phyloP scores from a whole-genome alignment of 495 filamentous ascomycete genomes.

The Daldinia childiae region DNA sequence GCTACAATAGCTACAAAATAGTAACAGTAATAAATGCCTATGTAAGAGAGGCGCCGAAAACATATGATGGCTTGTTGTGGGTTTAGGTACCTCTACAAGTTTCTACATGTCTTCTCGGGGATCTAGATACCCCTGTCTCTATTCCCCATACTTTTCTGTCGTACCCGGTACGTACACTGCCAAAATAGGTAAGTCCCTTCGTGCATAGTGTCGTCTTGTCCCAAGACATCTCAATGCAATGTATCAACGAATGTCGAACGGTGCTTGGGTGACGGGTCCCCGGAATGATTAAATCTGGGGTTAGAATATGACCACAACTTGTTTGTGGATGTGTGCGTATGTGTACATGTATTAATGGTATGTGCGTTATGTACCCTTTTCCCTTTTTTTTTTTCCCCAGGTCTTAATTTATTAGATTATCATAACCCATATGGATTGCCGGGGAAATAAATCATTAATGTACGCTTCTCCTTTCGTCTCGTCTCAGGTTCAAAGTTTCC shows the following conservation, averaged over 20 bases:
- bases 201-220: constrained; percentile 1
- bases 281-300: constrained; percentile 44
- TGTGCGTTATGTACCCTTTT: not conserved
- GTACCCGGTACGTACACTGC: constrained; percentile 33
- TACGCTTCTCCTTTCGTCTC: constrained; percentile 34
- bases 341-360: not conserved
- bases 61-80: constrained; percentile 1
- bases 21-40: constrained; percentile 22
- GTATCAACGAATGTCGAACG: constrained; percentile 25
- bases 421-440: constrained; percentile 28
- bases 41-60: constrained; percentile 3
- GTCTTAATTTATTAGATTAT: constrained; percentile 40
- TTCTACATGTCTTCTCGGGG: constrained; percentile 6
- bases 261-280: constrained; percentile 37
- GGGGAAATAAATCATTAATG: constrained; percentile 26
- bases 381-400: constrained; percentile 32
- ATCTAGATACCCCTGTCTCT: constrained; percentile 16
- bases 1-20: not conserved
- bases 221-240: constrained; percentile 24
- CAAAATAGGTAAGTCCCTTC: constrained; percentile 31
- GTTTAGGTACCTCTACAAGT: not conserved
- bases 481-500: constrained; percentile 27
- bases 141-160: constrained; percentile 39
- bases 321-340: constrained; percentile 20
- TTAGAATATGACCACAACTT: constrained; percentile 30